Conservation (phyloP, 1,284 basidiomycete species). For the Malassezia sympodialis region DNA sequence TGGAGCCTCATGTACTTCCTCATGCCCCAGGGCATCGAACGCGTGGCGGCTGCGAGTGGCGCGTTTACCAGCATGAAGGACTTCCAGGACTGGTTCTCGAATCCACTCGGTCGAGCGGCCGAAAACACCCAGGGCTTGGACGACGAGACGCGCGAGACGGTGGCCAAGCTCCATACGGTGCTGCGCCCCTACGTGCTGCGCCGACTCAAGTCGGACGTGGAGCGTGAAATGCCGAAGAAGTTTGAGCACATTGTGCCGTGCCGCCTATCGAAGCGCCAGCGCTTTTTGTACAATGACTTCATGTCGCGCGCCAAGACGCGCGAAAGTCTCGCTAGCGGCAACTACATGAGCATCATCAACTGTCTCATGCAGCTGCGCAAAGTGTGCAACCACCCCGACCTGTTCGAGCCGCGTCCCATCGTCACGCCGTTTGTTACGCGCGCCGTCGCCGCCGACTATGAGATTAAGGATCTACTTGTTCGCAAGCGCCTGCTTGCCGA, state of each 20-base stretch:
- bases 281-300: slow-evolving; percentile 95
- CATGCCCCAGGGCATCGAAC: slow-evolving; percentile 63
- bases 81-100: slow-evolving; percentile 93
- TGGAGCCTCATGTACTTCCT: slow-evolving; percentile 92
- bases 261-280: slow-evolving; percentile 82
- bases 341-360: slow-evolving; percentile 72
- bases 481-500: slow-evolving; percentile 59
- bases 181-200: slow-evolving; percentile 87
- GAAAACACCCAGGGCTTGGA: slow-evolving; percentile 71
- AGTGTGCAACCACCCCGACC: slow-evolving; percentile 79
- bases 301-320: slow-evolving; percentile 83
- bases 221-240: slow-evolving; percentile 89
- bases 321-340: slow-evolving; percentile 75
- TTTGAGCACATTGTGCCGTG: slow-evolving; percentile 88
- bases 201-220: slow-evolving; percentile 86
- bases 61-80: slow-evolving; percentile 87
- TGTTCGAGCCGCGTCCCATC: slow-evolving; percentile 89
- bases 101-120: slow-evolving; percentile 74
- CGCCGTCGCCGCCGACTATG: slow-evolving; percentile 70
- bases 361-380: slow-evolving; percentile 80
- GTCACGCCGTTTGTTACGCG: slow-evolving; percentile 75
- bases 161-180: slow-evolving; percentile 80
- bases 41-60: slow-evolving; percentile 51
- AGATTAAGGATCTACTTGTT: slow-evolving; percentile 78
- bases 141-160: slow-evolving; percentile 75